A percentile compares a stretch with the other conserved stretches of the same genome.
Evolutionary conservation across 768 basidiomycete genomes (phyloP).

Genomic region (Agrocybe chaxingu): DNA sequence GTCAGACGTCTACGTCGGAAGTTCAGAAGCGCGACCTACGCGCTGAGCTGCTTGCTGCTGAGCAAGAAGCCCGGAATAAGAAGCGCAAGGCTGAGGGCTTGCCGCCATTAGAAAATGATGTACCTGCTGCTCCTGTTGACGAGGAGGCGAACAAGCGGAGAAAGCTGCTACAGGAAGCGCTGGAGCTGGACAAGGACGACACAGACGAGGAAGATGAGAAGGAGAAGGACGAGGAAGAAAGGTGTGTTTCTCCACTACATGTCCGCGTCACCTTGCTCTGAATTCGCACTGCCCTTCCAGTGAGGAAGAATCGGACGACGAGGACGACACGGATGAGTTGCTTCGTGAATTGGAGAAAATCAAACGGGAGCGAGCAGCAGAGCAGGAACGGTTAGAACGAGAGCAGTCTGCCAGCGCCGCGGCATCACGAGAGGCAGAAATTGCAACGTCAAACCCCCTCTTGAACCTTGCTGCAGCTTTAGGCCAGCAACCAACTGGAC

Average conservation of each 20-base stretch:
- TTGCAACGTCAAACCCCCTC: conserved; percentile 85
- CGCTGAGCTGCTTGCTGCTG: conserved; percentile 79
- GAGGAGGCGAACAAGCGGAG: conserved; percentile 79
- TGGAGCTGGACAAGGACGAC: conserved; percentile 89
- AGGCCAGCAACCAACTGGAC: conserved; percentile 59
- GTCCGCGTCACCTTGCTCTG: background rate
- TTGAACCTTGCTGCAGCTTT: conserved; percentile 90
- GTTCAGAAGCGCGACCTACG: conserved; percentile 78
- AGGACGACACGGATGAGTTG: conserved; percentile 91
- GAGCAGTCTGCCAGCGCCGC: conserved; percentile 64
- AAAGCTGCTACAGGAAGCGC: conserved; percentile 82
- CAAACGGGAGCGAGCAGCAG: conserved; percentile 92
- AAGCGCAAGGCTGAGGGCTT: conserved; percentile 90
- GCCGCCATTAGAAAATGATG: conserved; percentile 43
- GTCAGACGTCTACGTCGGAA: conserved; percentile 80
- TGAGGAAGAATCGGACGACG: conserved; percentile 60
- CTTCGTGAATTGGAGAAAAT: conserved; percentile 98
- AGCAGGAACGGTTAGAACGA: conserved; percentile 78
- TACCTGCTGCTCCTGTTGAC: conserved; percentile 26
- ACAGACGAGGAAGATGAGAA: conserved; percentile 65
- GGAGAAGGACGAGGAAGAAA: conserved; percentile 47
- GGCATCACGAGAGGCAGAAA: conserved; percentile 71
- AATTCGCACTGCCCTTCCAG: conserved; percentile 18
- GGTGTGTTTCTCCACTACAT: conserved; percentile 27
- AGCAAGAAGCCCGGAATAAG: conserved; percentile 83